Evolutionary conservation across 1,284 basidiomycete genomes (phyloP), one percentile per base, ranked within the genome.

Genomic region (Ceratobasidium sp.): DNA sequence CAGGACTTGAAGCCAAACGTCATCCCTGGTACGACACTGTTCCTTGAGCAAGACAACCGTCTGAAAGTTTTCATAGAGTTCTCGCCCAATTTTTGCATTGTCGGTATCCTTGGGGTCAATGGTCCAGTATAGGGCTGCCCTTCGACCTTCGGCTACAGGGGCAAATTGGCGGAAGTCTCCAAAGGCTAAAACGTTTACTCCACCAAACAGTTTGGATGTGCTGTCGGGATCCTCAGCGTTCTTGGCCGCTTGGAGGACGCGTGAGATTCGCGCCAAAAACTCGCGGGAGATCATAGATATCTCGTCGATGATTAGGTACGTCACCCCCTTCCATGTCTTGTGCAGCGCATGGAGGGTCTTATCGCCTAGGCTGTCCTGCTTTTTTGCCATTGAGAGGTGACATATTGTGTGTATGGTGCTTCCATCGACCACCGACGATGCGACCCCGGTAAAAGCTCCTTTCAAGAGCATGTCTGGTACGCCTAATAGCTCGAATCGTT

Each of bases 21-120:
- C 9, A 76, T 87, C 85, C 0, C 57, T 79, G 0, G 85, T 81
- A 0, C 82, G 80, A 61, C 83, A 80, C 76, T 87, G 86, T 75
- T 86, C 80, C 17, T 77, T 77, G 22, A 87, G 78, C 1, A 82
- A 78, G 0, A 87, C 82, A 0, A 86, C 84, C 0, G 80, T 84
- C 0, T 49, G 75, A 76, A 86, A 86, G 67, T 82, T 77, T 66
- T 84, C 80, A 73, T 84, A 86, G 2, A 86, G 80, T 0, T 22
- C 67, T 17, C 81, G 37, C 5, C 85, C 0, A 29, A 82, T 17
- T 7, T n/a, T 51, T 4, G 40, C 13, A 19, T 71, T 37, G 13
- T 17, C 19, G 19, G 9, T 22, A 43, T 68, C 65, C 11, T 22
- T 19, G 2, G n/a, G 19, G 2, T 17, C 51, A 17, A 29, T 34